A percentile compares a stretch with the other conserved stretches of the same genome.
Evolutionary conservation across 768 basidiomycete species (phyloP).

Genomic region (Boletus sp.): DNA sequence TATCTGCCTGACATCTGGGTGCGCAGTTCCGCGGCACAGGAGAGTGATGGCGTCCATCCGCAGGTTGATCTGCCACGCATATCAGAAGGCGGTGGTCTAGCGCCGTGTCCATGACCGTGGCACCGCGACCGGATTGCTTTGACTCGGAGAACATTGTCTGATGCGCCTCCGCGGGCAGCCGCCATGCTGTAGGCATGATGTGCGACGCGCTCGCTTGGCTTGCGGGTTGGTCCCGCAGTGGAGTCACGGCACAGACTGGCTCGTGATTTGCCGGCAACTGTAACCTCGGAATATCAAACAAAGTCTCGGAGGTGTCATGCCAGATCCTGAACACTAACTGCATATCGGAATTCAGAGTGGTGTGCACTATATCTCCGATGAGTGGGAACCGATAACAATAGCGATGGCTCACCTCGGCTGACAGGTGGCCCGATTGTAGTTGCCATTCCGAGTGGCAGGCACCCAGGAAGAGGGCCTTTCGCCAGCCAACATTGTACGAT

Average conservation of each 20-base stretch:
- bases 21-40: constrained; percentile 19
- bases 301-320: neutral
- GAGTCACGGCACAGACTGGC: neutral
- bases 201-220: neutral
- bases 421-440: constrained; percentile 10
- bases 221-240: neutral
- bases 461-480: neutral
- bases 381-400: constrained; percentile 19
- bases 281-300: constrained; percentile 10
- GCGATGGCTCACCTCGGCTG: constrained; percentile 16
- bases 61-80: constrained; percentile 4
- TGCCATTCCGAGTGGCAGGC: constrained; percentile 10
- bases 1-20: constrained; percentile 29
- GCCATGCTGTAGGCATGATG: constrained; percentile 4
- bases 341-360: neutral
- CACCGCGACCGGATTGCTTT: constrained; percentile 30
- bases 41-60: neutral
- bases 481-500: constrained; percentile 3
- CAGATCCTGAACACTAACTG: constrained; percentile 9
- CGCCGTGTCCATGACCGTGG: constrained; percentile 47
- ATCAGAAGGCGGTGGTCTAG: constrained; percentile 33
- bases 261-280: neutral
- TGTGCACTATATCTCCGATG: constrained; percentile 4
- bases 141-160: constrained; percentile 28
- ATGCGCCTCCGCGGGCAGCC: constrained; percentile 29